These are phyloP conservation scores for Quercus parvula DNA, from an alignment of 306 rosid genomes.

Conservation along the genomic window DNA sequence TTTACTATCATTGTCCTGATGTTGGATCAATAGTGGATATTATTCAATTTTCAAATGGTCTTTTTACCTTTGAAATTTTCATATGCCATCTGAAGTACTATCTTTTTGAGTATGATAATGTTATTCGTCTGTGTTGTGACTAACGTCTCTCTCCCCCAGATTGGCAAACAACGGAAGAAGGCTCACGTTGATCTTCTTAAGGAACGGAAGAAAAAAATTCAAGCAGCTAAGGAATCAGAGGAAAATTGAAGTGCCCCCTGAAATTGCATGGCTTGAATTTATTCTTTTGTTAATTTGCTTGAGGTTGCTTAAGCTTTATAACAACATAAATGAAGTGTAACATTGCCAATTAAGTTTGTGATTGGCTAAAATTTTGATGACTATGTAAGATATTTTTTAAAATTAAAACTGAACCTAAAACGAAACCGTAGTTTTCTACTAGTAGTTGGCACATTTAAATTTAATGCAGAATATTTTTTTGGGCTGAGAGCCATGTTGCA, in stretches of 20 bases:
- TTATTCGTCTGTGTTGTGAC: neutral
- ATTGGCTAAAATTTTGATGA: neutral
- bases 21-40: neutral
- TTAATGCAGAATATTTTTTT: too few species aligned
- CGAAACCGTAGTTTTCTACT: neutral
- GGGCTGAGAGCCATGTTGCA: too few species aligned
- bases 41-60: neutral
- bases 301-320: neutral
- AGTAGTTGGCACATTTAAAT: too few species aligned
- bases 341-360: constrained; percentile 7
- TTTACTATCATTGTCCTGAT: neutral
- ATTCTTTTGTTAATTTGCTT: neutral
- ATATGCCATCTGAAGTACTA: neutral
- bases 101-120: neutral
- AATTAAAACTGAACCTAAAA: neutral
- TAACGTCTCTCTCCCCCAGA: constrained; percentile 31
- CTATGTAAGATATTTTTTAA: neutral
- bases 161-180: constrained; percentile 53
- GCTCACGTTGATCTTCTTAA: constrained; percentile 32
- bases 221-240: constrained; percentile 39
- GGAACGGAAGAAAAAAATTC: constrained; percentile 60
- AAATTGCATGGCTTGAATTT: neutral
- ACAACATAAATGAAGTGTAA: neutral
- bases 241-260: constrained; percentile 18
- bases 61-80: neutral